Conservation (phyloP, 2,329 filamentous ascomycete genomes). For the Pseudogymnoascus sp. region DNA sequence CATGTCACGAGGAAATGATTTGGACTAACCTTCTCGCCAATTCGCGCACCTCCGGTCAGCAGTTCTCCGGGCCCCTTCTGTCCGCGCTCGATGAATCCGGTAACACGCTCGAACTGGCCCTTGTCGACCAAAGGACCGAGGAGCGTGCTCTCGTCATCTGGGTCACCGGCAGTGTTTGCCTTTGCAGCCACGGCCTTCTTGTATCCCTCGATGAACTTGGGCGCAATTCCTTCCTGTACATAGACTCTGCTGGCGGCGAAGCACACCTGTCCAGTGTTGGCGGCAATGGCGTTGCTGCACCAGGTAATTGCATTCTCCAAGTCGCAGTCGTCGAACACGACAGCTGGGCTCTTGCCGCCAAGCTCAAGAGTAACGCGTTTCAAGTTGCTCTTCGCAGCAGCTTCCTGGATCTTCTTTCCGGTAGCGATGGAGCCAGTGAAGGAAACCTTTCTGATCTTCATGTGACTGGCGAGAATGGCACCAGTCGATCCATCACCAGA, state of each 20-base stretch:
- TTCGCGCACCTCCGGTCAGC: slow-evolving; percentile 52
- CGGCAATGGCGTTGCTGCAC: slow-evolving; percentile 44
- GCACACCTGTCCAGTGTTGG: slow-evolving; percentile 66
- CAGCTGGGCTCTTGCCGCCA: slow-evolving; percentile 35
- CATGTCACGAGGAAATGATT: not conserved
- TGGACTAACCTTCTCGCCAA: slow-evolving; percentile 40
- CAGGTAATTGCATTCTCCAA: slow-evolving; percentile 39
- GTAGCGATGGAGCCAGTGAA: slow-evolving; percentile 34
- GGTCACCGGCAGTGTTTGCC: slow-evolving; percentile 50
- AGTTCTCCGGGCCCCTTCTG: slow-evolving; percentile 52
- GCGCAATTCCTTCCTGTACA: slow-evolving; percentile 51
- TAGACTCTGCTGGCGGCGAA: slow-evolving; percentile 66
- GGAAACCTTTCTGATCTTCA: slow-evolving; percentile 23
- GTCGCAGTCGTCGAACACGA: slow-evolving; percentile 36
- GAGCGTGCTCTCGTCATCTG: slow-evolving; percentile 48
- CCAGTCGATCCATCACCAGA: slow-evolving; percentile 33
- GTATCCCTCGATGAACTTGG: slow-evolving; percentile 49
- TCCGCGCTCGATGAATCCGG: slow-evolving; percentile 51
- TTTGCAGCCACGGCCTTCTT: slow-evolving; percentile 49
- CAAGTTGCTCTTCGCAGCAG: slow-evolving; percentile 33
- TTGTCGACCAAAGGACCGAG: slow-evolving; percentile 51
- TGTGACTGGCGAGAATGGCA: slow-evolving; percentile 25
- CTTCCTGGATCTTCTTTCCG: slow-evolving; percentile 33
- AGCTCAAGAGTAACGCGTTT: slow-evolving; percentile 36
- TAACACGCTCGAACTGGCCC: slow-evolving; percentile 58